Conservation (phyloP, 2,329 filamentous ascomycete species). For the Pseudogymnoascus destructans region DNA sequence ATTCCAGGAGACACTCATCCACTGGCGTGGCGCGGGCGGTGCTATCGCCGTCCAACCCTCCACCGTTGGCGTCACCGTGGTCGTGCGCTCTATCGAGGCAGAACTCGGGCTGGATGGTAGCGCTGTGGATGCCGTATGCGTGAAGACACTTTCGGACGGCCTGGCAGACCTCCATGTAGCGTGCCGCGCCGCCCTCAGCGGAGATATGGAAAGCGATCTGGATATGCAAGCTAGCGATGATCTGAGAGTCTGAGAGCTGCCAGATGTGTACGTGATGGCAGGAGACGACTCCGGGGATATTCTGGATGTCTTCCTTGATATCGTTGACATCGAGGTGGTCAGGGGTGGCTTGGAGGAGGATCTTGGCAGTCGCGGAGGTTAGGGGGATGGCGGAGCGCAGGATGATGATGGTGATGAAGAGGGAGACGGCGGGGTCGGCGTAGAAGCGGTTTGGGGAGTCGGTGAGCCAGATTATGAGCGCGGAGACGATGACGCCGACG, state of each 20-base stretch:
- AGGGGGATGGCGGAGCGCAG: slow-evolving; percentile 64
- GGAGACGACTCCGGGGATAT: slow-evolving; percentile 70
- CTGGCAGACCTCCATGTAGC: slow-evolving; percentile 83
- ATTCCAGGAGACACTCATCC: slow-evolving; percentile 25
- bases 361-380: slow-evolving; percentile 67
- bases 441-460: slow-evolving; percentile 72
- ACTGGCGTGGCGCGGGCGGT: slow-evolving; percentile 11
- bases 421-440: slow-evolving; percentile 79
- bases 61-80: slow-evolving; percentile 16
- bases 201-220: slow-evolving; percentile 85
- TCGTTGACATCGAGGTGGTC: slow-evolving; percentile 78
- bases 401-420: slow-evolving; percentile 79
- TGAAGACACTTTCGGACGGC: slow-evolving; percentile 80
- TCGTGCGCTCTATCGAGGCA: slow-evolving; percentile 36
- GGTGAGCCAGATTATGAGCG: slow-evolving; percentile 83
- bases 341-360: slow-evolving; percentile 87
- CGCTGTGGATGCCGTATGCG: slow-evolving; percentile 90
- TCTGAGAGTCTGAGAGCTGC: slow-evolving; percentile 91
- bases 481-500: slow-evolving; percentile 71
- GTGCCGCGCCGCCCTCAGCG: slow-evolving; percentile 53
- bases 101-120: slow-evolving; percentile 93
- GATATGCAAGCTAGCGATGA: slow-evolving; percentile 86
- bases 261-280: slow-evolving; percentile 97
- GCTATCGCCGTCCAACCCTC: slow-evolving; percentile 21
- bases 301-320: slow-evolving; percentile 81